Conservation (phyloP, 2,329 filamentous ascomycete species). For the Cordyceps pruinosa region DNA sequence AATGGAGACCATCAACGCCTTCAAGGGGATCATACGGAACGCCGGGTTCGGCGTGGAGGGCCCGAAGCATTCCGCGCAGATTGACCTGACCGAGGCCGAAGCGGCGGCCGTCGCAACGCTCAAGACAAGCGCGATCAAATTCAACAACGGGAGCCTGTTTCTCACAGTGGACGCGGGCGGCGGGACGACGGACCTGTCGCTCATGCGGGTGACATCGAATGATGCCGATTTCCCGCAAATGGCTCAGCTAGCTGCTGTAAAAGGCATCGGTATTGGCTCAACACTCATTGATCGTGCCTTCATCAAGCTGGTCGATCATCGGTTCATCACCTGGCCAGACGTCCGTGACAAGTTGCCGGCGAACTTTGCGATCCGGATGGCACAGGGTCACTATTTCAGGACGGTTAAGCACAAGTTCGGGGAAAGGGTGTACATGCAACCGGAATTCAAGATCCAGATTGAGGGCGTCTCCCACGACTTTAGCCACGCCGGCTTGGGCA, state of each 20-base stretch:
- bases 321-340: conserved; percentile 31
- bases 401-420: conserved; percentile 38
- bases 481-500: conserved; percentile 28
- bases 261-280: conserved; percentile 39
- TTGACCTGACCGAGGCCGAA: conserved; percentile 43
- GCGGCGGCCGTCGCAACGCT: conserved; percentile 41
- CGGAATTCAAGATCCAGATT: conserved; percentile 34
- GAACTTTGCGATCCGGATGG: conserved; percentile 30
- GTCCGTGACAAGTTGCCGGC: conserved; percentile 27
- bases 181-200: conserved; percentile 39
- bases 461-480: conserved; percentile 37
- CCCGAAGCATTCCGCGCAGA: conserved; percentile 28
- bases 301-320: conserved; percentile 29
- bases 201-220: conserved; percentile 34
- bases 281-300: conserved; percentile 40
- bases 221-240: conserved; percentile 23
- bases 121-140: conserved; percentile 33
- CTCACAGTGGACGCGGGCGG: conserved; percentile 39
- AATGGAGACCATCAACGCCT: conserved; percentile 42
- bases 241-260: conserved; percentile 31
- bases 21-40: conserved; percentile 38
- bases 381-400: conserved; percentile 31
- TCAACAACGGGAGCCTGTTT: conserved; percentile 33
- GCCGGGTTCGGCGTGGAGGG: conserved; percentile 44
- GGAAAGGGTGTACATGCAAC: conserved; percentile 34